phyloP scores from a whole-genome alignment of 2,329 filamentous ascomycete species.

The Fusarium sp. region DNA sequence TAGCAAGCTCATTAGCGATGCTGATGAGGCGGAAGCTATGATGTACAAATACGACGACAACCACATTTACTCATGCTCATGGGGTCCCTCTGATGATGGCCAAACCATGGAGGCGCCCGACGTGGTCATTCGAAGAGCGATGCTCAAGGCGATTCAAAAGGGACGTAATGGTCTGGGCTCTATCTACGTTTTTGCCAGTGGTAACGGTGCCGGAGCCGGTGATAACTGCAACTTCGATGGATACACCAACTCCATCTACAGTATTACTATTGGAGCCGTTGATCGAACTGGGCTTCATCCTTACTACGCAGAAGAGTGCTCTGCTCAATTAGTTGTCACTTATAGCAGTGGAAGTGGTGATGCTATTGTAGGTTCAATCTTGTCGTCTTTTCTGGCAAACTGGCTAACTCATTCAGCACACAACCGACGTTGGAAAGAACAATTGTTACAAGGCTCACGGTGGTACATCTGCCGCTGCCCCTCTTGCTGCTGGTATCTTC shows the following conservation, averaged over 20 bases:
- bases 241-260: conserved; percentile 99
- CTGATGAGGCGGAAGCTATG: conserved; percentile 91
- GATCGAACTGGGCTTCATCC: conserved; percentile 89
- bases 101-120: conserved; percentile 93
- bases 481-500: conserved; percentile 90
- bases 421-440: conserved; percentile 90
- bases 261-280: conserved; percentile 94
- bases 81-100: conserved; percentile 96
- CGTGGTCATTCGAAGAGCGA: conserved; percentile 86
- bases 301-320: conserved; percentile 96
- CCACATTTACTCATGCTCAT: conserved; percentile 98
- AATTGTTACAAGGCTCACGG: conserved; percentile 85
- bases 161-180: conserved; percentile 86
- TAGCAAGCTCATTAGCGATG: conserved; percentile 88
- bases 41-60: conserved; percentile 94
- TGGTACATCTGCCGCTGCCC: conserved; percentile 94
- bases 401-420: conserved; percentile 67
- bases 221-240: conserved; percentile 99
- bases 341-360: conserved; percentile 93
- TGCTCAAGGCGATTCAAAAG: conserved; percentile 91
- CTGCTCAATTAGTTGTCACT: conserved; percentile 93
- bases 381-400: background rate
- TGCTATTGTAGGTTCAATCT: conserved; percentile 71
- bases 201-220: conserved; percentile 86
- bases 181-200: conserved; percentile 94